Percentiles rank a stretch among this genome's conserved stretches.
Evolutionary conservation across 768 basidiomycete genomes (phyloP).

Genomic region (Suillus paluster): DNA sequence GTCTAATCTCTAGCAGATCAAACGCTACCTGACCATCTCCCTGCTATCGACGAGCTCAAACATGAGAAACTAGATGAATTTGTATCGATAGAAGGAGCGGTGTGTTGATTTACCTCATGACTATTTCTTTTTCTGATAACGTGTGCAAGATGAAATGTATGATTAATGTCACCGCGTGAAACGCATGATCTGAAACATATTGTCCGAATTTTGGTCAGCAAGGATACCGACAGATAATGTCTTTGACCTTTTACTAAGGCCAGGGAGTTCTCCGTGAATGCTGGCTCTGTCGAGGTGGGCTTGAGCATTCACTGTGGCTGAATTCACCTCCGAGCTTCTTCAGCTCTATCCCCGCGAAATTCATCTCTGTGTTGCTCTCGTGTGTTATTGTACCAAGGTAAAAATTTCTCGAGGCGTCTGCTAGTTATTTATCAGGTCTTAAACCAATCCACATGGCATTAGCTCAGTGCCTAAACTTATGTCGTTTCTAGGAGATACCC

Average conservation of each 20-base stretch:
- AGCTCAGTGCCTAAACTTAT: neutral
- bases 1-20: conserved; percentile 44
- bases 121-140: conserved; percentile 11
- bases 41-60: conserved; percentile 64
- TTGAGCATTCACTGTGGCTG: neutral
- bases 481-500: conserved; percentile 51
- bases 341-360: conserved; percentile 67
- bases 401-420: conserved; percentile 84
- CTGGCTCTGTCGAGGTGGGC: conserved; percentile 65
- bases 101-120: conserved; percentile 33
- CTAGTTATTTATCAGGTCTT: conserved; percentile 70
- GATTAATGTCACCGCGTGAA: conserved; percentile 83
- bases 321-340: too few species aligned
- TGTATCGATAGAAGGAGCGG: conserved; percentile 64
- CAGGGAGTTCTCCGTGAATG: conserved; percentile 94
- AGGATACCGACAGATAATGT: conserved; percentile 63
- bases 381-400: conserved; percentile 85
- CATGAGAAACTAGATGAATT: conserved; percentile 85
- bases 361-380: conserved; percentile 87
- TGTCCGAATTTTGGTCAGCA: conserved; percentile 79
- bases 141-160: conserved; percentile 81
- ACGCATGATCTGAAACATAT: conserved; percentile 81
- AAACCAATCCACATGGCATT: conserved; percentile 23
- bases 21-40: conserved; percentile 70
- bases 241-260: conserved; percentile 84